Conservation (phyloP, 257 asterid genomes). For the Scutellaria minor region DNA sequence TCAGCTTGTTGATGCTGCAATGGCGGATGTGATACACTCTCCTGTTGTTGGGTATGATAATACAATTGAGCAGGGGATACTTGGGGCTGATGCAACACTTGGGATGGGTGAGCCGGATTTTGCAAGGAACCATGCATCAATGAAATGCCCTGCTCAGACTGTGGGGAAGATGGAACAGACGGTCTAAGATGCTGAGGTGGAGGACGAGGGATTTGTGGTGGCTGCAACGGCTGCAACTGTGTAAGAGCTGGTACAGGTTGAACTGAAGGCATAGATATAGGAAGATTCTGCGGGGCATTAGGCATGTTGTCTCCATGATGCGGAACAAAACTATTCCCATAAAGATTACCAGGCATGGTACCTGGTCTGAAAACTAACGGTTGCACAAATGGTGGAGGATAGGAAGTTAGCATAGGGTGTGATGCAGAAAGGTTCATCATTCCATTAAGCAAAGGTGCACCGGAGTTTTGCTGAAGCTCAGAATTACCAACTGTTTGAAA, state of each 20-base stretch:
- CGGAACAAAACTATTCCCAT: slow-evolving; percentile 58
- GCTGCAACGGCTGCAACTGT: slow-evolving; percentile 90
- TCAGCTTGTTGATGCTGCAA: slow-evolving; percentile 52
- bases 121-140: slow-evolving; percentile 57
- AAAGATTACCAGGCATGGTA: slow-evolving; percentile 55
- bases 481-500: slow-evolving; percentile 51
- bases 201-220: slow-evolving; percentile 89
- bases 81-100: slow-evolving; percentile 51
- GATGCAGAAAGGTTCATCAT: slow-evolving; percentile 44
- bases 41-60: slow-evolving; percentile 62
- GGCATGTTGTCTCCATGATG: slow-evolving; percentile 66
- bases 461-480: slow-evolving; percentile 62
- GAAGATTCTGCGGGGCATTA: slow-evolving; percentile 56
- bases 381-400: slow-evolving; percentile 59
- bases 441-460: slow-evolving; percentile 44
- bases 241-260: slow-evolving; percentile 58
- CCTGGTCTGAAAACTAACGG: slow-evolving; percentile 67
- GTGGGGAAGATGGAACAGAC: slow-evolving; percentile 68
- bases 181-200: slow-evolving; percentile 84
- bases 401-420: slow-evolving; percentile 53
- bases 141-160: slow-evolving; percentile 69
- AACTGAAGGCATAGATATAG: slow-evolving; percentile 52
- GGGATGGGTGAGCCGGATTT: slow-evolving; percentile 45
- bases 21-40: slow-evolving; percentile 42
- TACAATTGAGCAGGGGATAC: slow-evolving; percentile 49